Conservation (phyloP, 23 red algal genomes). For the Gracilaria domingensis region DNA sequence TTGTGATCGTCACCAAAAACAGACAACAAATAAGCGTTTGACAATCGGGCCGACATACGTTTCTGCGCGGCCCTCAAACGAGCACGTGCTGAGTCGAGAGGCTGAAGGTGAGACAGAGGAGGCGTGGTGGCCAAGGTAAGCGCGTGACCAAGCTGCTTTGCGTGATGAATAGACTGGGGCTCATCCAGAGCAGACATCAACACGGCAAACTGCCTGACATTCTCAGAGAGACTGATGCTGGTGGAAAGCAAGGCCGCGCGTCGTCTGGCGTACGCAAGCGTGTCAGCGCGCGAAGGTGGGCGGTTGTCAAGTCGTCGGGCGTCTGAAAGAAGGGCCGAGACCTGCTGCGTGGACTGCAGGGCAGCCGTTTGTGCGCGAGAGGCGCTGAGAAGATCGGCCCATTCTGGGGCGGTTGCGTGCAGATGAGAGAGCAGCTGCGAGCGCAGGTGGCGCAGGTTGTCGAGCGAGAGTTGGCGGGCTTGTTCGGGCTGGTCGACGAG, state of each 20-base stretch:
- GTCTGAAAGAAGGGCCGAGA: background rate
- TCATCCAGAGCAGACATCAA: background rate
- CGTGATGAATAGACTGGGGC: background rate
- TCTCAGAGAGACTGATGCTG: constrained; percentile 1
- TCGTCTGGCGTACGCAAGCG: background rate
- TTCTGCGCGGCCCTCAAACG: background rate
- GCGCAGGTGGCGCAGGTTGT: constrained; percentile 1
- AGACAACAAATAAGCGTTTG: background rate
- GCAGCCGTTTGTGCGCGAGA: background rate
- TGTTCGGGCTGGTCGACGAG: background rate
- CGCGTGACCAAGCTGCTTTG: background rate
- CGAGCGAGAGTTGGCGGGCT: background rate
- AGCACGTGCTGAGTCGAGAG: background rate
- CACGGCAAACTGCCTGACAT: constrained; percentile 9
- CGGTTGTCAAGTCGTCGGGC: background rate
- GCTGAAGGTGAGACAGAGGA: background rate
- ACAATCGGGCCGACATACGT: background rate
- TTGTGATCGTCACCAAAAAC: background rate
- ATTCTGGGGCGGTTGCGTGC: constrained; percentile 9
- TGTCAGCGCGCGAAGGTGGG: background rate
- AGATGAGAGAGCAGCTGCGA: background rate
- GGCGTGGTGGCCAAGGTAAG: background rate
- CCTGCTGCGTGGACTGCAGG: background rate
- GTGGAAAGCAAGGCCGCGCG: constrained; percentile 41
- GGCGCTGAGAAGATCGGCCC: constrained; percentile 8